Evolutionary conservation across 2,329 filamentous ascomycete species (phyloP), one percentile per base, ranked within the genome.

Genomic region (Dactylellina sp.): DNA sequence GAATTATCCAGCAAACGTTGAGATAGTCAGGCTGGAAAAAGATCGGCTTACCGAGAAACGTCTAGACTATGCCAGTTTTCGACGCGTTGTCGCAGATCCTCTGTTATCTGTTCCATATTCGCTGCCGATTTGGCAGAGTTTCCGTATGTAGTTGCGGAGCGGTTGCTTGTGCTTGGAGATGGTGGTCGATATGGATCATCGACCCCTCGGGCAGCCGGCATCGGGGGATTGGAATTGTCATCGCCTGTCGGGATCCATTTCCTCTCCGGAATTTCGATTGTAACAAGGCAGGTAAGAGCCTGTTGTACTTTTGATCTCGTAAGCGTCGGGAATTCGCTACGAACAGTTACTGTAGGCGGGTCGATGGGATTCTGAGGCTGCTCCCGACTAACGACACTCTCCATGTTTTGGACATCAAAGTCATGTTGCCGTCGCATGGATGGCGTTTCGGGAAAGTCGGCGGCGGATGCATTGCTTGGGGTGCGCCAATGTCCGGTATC

Each of bases 51-150:
- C 86, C 91, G 88, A 79, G 88, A 88, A 79, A 97, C 97, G 80
- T 98, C 94, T 18, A 99, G 85, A 0, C 95, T 94, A 80, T 99
- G 95, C 95, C 95, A 99, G 78, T 98, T 97, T 79, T 99, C 95
- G 9, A 99, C 95, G n/a, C 93, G 89, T 49, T 84, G 87, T 68
- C 92, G 89, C 70, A 99, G 83, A 75, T 89, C 91, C 79, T 97
- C 92, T 0, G 93, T 96, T 79, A 95, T 91, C 76, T 94, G 89
- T 62, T 95, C 90, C 66, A 98, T 80, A 80, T 71, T 80, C 82
- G 57, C 68, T 76, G 76, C 9, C 46, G 59, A 44, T 57, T 53
- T 62, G 68, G 55, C 22, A 75, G 28, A 11, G 53, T 65, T 56
- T 61, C 76, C 61, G 53, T 71, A 66, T 7, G 47, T 70, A 4